phyloP scores from a whole-genome alignment of 1,139 yeast genomes.

The Wickerhamomyces sp. region DNA sequence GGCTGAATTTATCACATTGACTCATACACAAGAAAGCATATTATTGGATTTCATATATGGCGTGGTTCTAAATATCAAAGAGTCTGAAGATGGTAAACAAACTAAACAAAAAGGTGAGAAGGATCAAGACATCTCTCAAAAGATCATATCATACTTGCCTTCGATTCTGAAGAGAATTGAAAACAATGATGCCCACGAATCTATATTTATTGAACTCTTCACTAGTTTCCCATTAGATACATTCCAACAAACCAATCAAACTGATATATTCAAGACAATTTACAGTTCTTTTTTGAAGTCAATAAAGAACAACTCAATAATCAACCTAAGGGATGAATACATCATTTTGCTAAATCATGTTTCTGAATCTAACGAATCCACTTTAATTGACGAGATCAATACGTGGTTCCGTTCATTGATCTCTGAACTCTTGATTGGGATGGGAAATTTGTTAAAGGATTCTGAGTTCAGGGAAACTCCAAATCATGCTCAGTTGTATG shows the following conservation, averaged over 20 bases:
- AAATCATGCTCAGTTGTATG: constrained; percentile 10
- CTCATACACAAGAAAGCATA: constrained; percentile 11
- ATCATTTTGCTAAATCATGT: constrained; percentile 17
- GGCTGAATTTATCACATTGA: constrained; percentile 22
- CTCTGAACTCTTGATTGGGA: constrained; percentile 18
- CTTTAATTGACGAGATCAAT: constrained; percentile 16
- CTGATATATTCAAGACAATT: constrained; percentile 7
- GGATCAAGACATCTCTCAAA: constrained; percentile 6
- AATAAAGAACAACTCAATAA: constrained; percentile 18
- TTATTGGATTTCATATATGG: constrained; percentile 29
- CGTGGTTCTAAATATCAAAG: constrained; percentile 16
- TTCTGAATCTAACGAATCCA: constrained; percentile 7
- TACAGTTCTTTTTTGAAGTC: constrained; percentile 10
- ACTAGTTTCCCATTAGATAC: constrained; percentile 6
- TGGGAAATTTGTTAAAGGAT: constrained; percentile 12
- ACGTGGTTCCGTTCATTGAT: constrained; percentile 17
- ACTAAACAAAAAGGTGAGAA: constrained; percentile 10
- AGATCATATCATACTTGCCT: constrained; percentile 10
- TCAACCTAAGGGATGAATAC: constrained; percentile 8
- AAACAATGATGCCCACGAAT: constrained; percentile 7
- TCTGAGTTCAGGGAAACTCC: constrained; percentile 8
- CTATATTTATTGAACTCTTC: constrained; percentile 16
- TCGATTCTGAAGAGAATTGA: constrained; percentile 13
- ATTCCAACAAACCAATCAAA: constrained; percentile 15
- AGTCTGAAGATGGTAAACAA: constrained; percentile 4